phyloP scores from a whole-genome alignment of 225 moss, liverwort and hornwort genomes.

The Physcomitrellopsis africana region DNA sequence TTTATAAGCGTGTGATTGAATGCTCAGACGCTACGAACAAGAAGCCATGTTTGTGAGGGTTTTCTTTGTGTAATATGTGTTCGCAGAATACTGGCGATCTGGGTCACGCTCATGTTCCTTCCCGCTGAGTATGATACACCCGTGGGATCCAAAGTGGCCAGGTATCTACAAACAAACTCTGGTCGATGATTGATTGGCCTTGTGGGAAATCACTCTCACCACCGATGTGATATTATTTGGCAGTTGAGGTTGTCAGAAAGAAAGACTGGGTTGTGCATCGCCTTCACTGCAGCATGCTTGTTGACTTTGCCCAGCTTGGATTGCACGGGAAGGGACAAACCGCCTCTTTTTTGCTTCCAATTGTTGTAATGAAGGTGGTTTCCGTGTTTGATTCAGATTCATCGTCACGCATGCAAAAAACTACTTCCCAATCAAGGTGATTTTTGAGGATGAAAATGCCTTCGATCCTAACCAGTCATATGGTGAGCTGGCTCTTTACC shows the following conservation, averaged over 20 bases:
- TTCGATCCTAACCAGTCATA: conserved; percentile 57
- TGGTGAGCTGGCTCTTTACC: conserved; percentile 36
- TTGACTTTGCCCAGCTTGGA: neutral
- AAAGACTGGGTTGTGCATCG: neutral
- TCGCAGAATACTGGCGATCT: conserved; percentile 52
- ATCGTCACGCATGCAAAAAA: conserved; percentile 55
- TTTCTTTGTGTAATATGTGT: conserved; percentile 2
- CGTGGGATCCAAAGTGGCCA: conserved; percentile 52
- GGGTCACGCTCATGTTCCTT: conserved; percentile 53
- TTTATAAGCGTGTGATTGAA: neutral
- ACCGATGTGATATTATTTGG: neutral
- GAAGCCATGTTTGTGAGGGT: neutral
- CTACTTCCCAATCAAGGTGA: conserved; percentile 64
- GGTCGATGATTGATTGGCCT: neutral
- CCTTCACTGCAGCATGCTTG: neutral
- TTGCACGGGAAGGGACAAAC: no score
- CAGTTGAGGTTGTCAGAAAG: neutral
- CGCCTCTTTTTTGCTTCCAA: no score
- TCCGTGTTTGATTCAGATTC: conserved; percentile 42
- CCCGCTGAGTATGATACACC: conserved; percentile 51
- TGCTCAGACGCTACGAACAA: neutral
- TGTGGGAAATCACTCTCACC: neutral
- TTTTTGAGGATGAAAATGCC: conserved; percentile 52
- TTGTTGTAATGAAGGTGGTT: neutral
- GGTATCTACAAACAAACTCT: conserved; percentile 26